These are phyloP conservation scores for Strigomonas culicis DNA, from an alignment of 208 protist genomes.

Conservation along the genomic window DNA sequence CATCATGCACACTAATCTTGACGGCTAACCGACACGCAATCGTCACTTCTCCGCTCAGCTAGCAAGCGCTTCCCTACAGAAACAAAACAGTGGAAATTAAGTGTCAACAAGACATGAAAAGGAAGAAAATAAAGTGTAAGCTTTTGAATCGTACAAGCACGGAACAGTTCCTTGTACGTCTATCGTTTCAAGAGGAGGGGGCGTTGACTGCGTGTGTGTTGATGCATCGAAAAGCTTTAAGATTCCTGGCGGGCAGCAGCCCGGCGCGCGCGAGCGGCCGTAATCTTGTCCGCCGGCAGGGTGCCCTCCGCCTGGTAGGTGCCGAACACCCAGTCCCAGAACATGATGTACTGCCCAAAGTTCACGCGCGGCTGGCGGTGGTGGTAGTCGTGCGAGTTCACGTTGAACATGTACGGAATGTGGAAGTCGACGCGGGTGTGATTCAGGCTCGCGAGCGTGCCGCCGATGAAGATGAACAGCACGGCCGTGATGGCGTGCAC, in stretches of 20 bases:
- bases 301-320: constrained; percentile 59
- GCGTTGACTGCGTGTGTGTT: neutral
- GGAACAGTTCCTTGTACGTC: too few relatives aligned
- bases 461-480: constrained; percentile 79
- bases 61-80: neutral
- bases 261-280: neutral
- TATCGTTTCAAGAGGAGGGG: neutral
- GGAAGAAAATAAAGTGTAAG: constrained; percentile 5
- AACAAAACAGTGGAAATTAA: constrained; percentile 2
- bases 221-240: neutral
- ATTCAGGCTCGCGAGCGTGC: constrained; percentile 85
- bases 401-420: constrained; percentile 81
- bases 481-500: constrained; percentile 58
- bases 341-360: constrained; percentile 93
- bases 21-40: neutral
- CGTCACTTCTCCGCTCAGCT: too few relatives aligned
- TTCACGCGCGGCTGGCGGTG: constrained; percentile 84
- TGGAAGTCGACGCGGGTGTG: constrained; percentile 86
- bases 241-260: neutral
- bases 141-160: neutral
- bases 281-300: constrained; percentile 15
- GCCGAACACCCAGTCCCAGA: constrained; percentile 90
- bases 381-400: constrained; percentile 87
- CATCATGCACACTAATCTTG: neutral
- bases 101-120: constrained; percentile 10